Conservation (phyloP, 129 eudicot species). For the Apium graveolens region DNA sequence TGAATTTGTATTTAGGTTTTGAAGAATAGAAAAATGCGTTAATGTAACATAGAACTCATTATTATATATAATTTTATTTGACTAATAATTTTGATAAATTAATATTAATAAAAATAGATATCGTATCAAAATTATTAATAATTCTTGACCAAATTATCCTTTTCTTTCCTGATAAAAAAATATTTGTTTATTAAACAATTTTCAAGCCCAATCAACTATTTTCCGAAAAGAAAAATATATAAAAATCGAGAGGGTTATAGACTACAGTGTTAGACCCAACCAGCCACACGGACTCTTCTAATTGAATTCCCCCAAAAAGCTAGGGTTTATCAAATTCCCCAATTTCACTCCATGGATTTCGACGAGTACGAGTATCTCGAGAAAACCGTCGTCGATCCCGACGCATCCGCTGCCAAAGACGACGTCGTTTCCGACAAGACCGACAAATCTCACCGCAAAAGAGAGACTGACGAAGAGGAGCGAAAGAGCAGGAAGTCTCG, state of each 20-base stretch:
- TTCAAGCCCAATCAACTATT: too few relatives aligned
- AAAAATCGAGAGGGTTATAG: neutral
- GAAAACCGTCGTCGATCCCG: conserved; percentile 49
- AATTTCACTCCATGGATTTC: conserved; percentile 45
- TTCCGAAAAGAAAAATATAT: too few relatives aligned
- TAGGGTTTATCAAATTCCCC: neutral
- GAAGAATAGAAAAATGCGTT: too few relatives aligned
- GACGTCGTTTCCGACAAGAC: conserved; percentile 37
- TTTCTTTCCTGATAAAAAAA: too few relatives aligned
- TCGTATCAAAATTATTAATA: too few relatives aligned
- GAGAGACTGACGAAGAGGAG: conserved; percentile 32
- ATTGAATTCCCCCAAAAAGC: neutral
- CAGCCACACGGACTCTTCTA: neutral
- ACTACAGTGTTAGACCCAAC: neutral
- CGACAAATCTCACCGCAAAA: conserved; percentile 43
- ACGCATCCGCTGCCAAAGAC: conserved; percentile 23
- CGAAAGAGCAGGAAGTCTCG: conserved; percentile 17
- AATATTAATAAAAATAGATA: too few relatives aligned
- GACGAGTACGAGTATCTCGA: conserved; percentile 95
- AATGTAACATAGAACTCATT: too few relatives aligned
- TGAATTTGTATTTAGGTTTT: too few relatives aligned
- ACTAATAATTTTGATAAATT: too few relatives aligned
- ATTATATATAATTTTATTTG: too few relatives aligned
- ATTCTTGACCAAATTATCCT: too few relatives aligned
- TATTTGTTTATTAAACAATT: too few relatives aligned